Evolutionary conservation across 2,329 filamentous ascomycete genomes (phyloP).

Genomic region (Orbilia ellipsospora): DNA sequence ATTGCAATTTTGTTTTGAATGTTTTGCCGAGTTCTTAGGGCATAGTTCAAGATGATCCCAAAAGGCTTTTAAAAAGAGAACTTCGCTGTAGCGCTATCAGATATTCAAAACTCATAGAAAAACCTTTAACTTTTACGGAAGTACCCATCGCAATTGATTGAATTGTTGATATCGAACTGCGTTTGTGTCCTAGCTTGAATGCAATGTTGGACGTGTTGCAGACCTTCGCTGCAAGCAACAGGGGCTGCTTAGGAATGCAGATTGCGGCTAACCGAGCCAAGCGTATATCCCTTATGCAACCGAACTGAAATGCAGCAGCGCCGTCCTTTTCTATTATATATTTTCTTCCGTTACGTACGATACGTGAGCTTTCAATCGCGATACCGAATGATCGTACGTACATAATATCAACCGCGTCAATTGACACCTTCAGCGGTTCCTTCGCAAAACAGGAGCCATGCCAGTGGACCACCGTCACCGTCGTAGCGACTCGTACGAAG

Average conservation of each 20-base stretch:
- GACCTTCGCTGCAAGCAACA: neutral
- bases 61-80: no score
- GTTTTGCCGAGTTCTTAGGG: no score
- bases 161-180: no score
- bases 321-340: neutral
- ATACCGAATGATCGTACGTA: conserved; percentile 3
- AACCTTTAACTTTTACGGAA: no score
- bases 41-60: no score
- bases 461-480: conserved; percentile 2
- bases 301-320: neutral
- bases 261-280: neutral
- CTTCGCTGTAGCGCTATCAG: no score
- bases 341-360: neutral
- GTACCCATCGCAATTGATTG: no score
- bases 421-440: conserved; percentile 8
- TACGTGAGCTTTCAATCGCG: conserved; percentile 5
- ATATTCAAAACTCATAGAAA: no score
- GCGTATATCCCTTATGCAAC: conserved; percentile 15
- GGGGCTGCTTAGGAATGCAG: conserved; percentile 22
- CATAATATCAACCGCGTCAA: neutral
- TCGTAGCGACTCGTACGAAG: conserved; percentile 15
- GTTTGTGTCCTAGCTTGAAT: neutral
- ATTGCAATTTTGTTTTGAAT: no score
- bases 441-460: conserved; percentile 19
- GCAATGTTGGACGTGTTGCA: neutral